Evolutionary conservation across 2,329 filamentous ascomycete genomes (phyloP), one percentile per base, ranked within the genome.

Genomic region (Fusarium pseudoanthophilum): DNA sequence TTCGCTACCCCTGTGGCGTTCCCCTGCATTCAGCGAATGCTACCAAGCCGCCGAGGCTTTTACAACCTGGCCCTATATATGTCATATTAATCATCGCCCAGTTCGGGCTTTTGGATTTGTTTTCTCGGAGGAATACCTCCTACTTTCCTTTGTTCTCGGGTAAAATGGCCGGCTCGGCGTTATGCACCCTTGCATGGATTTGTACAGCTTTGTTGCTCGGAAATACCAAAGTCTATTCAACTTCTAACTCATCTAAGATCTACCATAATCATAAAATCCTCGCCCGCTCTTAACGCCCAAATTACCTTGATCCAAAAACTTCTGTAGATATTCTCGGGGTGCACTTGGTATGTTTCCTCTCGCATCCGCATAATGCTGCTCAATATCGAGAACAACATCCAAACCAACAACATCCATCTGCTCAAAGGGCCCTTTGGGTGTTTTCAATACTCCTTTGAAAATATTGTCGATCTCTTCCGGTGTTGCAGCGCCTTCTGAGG

Each of bases 331-430:
- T 53, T 72, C 68, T 21, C 77, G 69, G 2, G 79, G 78, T 13
- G 75, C 69, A 15, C 28, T 56, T 0, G 79, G 77, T 13, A 80
- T 62, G 32, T 79, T 71, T 2, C 64, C 53, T 24, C 79, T 60
- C 0, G 73, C 75, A 30, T 79, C 74, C 3, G 79, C 78, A 30
- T 80, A 80, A 59, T 80, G 78, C 56, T 78, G 71, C 60, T 80
- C 79, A 48, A 80, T 80, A 16, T 79, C 79, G 24, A 77, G 43
- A 2, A 80, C 79, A 13, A 80, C 79, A 49, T 80, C 79, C 5
- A 80, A 52, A 0, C 79, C 79, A 6, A 80, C 79, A 39, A 79
- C 64, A 52, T 80, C 79, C 79, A 80, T 80, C 30, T 74, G 73
- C 52, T 80, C 78, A 57, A 80, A 80, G 0, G 79, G 79, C 0